Evolutionary conservation across 31 red algal genomes (phyloP).

Genomic region (Endocladia muricata): DNA sequence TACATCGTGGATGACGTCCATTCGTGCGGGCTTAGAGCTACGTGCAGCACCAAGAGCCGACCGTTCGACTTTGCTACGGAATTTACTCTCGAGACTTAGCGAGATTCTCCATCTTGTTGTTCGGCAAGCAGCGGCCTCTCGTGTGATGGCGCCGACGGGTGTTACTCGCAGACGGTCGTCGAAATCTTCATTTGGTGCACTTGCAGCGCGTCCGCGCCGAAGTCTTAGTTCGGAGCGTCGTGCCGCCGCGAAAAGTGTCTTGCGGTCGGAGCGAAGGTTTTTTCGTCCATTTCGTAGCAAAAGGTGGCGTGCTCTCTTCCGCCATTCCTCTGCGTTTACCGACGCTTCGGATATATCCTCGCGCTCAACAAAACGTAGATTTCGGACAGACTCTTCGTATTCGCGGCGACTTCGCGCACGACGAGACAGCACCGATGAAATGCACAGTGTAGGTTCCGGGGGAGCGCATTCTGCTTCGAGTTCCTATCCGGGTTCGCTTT

Average conservation of each 20-base stretch:
- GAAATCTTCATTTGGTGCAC: constrained; percentile 24
- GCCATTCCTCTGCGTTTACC: not conserved
- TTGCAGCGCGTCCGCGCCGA: constrained; percentile 12
- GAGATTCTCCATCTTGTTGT: constrained; percentile 61
- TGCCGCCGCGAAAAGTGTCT: not conserved
- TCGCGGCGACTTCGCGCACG: not conserved
- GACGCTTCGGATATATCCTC: not conserved
- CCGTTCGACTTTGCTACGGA: constrained; percentile 26
- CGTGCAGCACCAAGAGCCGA: not conserved
- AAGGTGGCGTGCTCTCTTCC: not conserved
- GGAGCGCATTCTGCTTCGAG: not conserved
- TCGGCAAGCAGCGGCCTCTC: constrained; percentile 24
- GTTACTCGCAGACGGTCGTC: constrained; percentile 28
- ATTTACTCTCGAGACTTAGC: constrained; percentile 30
- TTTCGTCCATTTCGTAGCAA: no score
- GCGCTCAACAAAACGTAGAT: not conserved
- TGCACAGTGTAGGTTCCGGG: not conserved
- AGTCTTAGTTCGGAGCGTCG: constrained; percentile 36
- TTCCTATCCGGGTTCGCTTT: constrained; percentile 15
- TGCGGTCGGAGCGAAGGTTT: not conserved
- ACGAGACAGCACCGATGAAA: constrained; percentile 29
- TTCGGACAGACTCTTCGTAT: not conserved
- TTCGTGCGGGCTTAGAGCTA: constrained; percentile 42
- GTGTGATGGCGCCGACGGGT: not conserved
- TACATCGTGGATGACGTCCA: constrained; percentile 50